Conservation (phyloP, 1,284 basidiomycete species). For the Cryptococcus hybrid region DNA sequence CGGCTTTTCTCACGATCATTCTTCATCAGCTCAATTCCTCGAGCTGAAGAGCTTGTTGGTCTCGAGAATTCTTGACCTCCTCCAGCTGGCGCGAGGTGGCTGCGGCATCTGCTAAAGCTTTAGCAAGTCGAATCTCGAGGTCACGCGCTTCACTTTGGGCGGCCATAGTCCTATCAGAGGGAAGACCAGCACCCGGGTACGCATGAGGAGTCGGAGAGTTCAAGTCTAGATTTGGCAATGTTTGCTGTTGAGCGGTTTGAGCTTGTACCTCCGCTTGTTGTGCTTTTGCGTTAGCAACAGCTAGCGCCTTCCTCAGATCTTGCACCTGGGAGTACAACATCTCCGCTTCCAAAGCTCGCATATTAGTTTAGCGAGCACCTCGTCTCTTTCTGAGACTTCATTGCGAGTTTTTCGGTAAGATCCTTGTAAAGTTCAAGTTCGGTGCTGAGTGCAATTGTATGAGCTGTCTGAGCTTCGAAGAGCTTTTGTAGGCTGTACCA, state of each 20-base stretch:
- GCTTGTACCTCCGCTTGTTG: background rate
- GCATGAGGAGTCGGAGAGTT: background rate
- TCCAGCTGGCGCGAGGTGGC: slow-evolving; percentile 11
- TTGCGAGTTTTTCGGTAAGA: slow-evolving; percentile 25
- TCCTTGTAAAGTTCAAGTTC: slow-evolving; percentile 30
- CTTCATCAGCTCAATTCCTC: background rate
- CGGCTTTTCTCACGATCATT: background rate
- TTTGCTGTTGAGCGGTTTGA: no score
- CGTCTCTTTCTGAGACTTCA: slow-evolving; percentile 35
- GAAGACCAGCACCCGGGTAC: background rate
- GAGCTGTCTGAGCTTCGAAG: slow-evolving; percentile 31
- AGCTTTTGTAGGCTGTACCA: slow-evolving; percentile 22
- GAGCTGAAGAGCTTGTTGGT: slow-evolving; percentile 9
- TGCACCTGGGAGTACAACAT: slow-evolving; percentile 19
- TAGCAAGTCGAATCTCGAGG: slow-evolving; percentile 34
- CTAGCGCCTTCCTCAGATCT: slow-evolving; percentile 15
- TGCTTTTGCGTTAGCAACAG: slow-evolving; percentile 1
- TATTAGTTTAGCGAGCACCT: slow-evolving; percentile 28
- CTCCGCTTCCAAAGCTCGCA: slow-evolving; percentile 27
- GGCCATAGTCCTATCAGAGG: slow-evolving; percentile 18
- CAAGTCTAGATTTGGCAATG: background rate
- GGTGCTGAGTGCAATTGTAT: slow-evolving; percentile 23
- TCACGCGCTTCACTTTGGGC: slow-evolving; percentile 26
- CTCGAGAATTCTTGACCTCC: slow-evolving; percentile 1
- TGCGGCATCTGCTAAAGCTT: slow-evolving; percentile 24